These are phyloP conservation scores for Cyberlindnera euphorbiae DNA, from an alignment of 805 yeast species.

Conservation along the genomic window DNA sequence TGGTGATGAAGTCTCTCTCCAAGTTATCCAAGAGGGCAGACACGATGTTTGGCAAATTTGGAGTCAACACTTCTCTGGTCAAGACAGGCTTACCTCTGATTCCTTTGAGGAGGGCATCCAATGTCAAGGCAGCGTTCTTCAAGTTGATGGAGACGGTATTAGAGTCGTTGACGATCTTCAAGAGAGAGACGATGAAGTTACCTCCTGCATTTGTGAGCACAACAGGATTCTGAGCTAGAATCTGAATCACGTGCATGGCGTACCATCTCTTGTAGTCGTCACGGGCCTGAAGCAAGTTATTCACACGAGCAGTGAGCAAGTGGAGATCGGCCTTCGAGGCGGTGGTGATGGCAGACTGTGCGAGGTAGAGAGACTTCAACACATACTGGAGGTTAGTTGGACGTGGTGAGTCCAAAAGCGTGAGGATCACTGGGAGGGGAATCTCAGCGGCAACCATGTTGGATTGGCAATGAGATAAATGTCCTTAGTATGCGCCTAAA, in stretches of 20 bases:
- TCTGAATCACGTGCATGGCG: constrained; percentile 31
- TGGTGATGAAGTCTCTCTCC: constrained; percentile 28
- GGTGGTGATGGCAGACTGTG: constrained; percentile 29
- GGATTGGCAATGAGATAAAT: too few relatives aligned
- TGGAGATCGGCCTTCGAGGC: constrained; percentile 46
- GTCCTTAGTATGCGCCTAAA: too few relatives aligned
- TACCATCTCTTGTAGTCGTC: constrained; percentile 31
- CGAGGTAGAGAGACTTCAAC: constrained; percentile 19
- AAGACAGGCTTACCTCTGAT: constrained; percentile 79
- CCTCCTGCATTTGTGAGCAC: constrained; percentile 34
- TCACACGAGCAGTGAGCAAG: constrained; percentile 39
- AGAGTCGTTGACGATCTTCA: constrained; percentile 31
- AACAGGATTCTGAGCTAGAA: constrained; percentile 22
- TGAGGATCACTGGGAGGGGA: constrained; percentile 21
- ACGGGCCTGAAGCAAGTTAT: constrained; percentile 30
- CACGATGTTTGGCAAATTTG: constrained; percentile 64
- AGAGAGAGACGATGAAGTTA: constrained; percentile 31
- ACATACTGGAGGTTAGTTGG: constrained; percentile 19
- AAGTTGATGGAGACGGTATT: constrained; percentile 29
- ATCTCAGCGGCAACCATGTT: constrained; percentile 20
- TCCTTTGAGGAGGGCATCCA: constrained; percentile 30
- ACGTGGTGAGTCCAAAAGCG: constrained; percentile 18
- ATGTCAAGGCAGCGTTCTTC: constrained; percentile 28
- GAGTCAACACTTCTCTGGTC: constrained; percentile 78
- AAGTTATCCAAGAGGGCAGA: constrained; percentile 44